Conservation (phyloP, 495 filamentous ascomycete species). For the Aspergillus asperescens region DNA sequence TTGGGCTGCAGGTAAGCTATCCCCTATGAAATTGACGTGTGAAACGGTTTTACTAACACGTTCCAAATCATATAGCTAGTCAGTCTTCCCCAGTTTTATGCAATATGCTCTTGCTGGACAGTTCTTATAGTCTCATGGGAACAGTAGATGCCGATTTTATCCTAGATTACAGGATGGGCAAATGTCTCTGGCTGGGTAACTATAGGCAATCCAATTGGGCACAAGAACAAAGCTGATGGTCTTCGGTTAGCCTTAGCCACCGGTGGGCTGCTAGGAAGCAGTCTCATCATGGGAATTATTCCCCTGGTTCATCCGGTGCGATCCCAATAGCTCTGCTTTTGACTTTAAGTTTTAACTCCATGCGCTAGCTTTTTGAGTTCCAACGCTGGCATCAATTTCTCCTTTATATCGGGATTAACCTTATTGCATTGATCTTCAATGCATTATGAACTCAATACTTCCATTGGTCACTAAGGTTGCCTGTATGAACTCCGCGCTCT, state of each 20-base stretch:
- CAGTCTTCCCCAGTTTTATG: constrained; percentile 15
- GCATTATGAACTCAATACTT: constrained; percentile 57
- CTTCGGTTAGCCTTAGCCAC: constrained; percentile 55
- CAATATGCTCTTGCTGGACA: constrained; percentile 1
- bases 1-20: constrained; percentile 60
- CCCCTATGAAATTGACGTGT: neutral
- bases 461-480: constrained; percentile 60
- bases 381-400: constrained; percentile 70
- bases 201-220: neutral
- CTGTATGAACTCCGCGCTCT: constrained; percentile 25
- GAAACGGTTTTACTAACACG: constrained; percentile 3
- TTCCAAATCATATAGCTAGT: constrained; percentile 22
- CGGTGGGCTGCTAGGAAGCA: constrained; percentile 47
- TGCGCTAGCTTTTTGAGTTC: constrained; percentile 40
- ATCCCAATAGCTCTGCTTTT: neutral
- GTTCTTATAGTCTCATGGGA: constrained; percentile 40
- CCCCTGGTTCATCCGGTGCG: constrained; percentile 50
- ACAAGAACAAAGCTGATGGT: neutral
- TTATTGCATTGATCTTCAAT: constrained; percentile 61
- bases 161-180: constrained; percentile 72
- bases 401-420: constrained; percentile 62
- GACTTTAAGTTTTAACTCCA: neutral
- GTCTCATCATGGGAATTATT: constrained; percentile 55
- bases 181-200: constrained; percentile 67
- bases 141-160: constrained; percentile 56